Evolutionary conservation across 805 yeast genomes (phyloP).

Genomic region (Cyberlindnera sargentensis): DNA sequence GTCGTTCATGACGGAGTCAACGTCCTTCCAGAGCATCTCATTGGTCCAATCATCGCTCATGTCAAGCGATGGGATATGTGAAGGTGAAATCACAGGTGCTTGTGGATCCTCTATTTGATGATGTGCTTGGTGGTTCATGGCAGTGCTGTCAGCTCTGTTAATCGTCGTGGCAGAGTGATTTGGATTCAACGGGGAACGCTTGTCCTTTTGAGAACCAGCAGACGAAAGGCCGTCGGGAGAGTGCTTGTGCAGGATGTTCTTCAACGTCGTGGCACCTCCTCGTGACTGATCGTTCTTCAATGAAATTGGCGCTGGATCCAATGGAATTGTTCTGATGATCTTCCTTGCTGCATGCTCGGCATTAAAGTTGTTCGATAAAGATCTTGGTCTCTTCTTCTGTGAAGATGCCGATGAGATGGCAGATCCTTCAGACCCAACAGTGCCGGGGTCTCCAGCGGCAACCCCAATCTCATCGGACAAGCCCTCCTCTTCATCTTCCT

Average conservation of each 20-base stretch:
- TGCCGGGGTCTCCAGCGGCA: slow-evolving; percentile 24
- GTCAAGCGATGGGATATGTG: slow-evolving; percentile 24
- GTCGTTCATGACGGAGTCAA: slow-evolving; percentile 84
- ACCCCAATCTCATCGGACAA: slow-evolving; percentile 10
- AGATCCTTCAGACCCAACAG: slow-evolving; percentile 30
- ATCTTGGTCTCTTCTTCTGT: slow-evolving; percentile 32
- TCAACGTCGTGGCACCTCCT: slow-evolving; percentile 11
- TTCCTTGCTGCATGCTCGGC: slow-evolving; percentile 70
- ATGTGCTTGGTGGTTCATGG: not conserved
- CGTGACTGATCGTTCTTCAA: slow-evolving; percentile 8
- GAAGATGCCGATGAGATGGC: slow-evolving; percentile 23
- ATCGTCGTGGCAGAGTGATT: not conserved
- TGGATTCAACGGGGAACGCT: slow-evolving; percentile 1
- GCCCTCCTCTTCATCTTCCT: slow-evolving; percentile 18
- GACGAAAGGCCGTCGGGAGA: slow-evolving; percentile 11
- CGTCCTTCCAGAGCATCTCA: slow-evolving; percentile 58
- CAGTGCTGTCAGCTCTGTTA: not conserved
- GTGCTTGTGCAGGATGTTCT: slow-evolving; percentile 15
- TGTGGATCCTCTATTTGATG: not conserved
- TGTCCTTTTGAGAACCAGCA: not conserved
- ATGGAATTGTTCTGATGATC: slow-evolving; percentile 70
- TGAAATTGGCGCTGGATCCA: slow-evolving; percentile 73
- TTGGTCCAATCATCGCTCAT: slow-evolving; percentile 37
- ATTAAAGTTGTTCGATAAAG: slow-evolving; percentile 47
- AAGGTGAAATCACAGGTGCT: slow-evolving; percentile 15